phyloP scores from a whole-genome alignment of 768 basidiomycete genomes.

The Russula lepida region DNA sequence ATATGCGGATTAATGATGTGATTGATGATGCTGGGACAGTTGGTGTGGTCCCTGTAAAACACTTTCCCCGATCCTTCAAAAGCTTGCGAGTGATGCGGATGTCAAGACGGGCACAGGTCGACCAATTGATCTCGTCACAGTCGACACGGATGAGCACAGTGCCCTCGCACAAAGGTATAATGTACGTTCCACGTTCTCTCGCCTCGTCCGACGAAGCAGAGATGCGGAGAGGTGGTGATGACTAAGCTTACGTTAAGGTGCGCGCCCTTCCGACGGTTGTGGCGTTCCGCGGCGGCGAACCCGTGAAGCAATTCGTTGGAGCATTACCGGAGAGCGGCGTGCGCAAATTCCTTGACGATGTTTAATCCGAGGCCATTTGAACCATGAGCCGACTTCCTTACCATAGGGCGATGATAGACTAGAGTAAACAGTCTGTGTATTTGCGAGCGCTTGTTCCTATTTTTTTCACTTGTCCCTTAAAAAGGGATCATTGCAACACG shows the following conservation, averaged over 20 bases:
- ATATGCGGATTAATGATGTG: not conserved
- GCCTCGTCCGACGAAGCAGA: too few species aligned
- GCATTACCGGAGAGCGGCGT: constrained; percentile 27
- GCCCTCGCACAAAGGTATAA: constrained; percentile 44
- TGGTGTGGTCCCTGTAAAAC: constrained; percentile 75
- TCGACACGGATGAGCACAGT: constrained; percentile 52
- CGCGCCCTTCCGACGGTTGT: constrained; percentile 72
- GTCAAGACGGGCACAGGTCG: constrained; percentile 43
- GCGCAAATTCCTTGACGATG: constrained; percentile 23
- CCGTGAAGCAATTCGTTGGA: constrained; percentile 51
- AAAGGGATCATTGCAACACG: not conserved
- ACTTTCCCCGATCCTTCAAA: constrained; percentile 62
- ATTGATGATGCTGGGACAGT: constrained; percentile 29
- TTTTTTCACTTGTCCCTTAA: not conserved
- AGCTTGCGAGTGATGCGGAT: constrained; percentile 39
- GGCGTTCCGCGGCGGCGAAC: constrained; percentile 60
- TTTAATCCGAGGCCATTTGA: constrained; percentile 14
- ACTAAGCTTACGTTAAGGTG: constrained; percentile 36
- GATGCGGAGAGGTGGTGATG: not conserved
- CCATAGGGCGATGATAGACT: not conserved
- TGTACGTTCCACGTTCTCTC: constrained; percentile 28
- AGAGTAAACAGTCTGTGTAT: not conserved
- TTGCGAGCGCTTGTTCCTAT: not conserved
- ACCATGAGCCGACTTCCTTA: not conserved
- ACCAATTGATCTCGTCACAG: constrained; percentile 62